These are phyloP conservation scores for Geranium incanum DNA, from an alignment of 441 rosid species.

Conservation along the genomic window DNA sequence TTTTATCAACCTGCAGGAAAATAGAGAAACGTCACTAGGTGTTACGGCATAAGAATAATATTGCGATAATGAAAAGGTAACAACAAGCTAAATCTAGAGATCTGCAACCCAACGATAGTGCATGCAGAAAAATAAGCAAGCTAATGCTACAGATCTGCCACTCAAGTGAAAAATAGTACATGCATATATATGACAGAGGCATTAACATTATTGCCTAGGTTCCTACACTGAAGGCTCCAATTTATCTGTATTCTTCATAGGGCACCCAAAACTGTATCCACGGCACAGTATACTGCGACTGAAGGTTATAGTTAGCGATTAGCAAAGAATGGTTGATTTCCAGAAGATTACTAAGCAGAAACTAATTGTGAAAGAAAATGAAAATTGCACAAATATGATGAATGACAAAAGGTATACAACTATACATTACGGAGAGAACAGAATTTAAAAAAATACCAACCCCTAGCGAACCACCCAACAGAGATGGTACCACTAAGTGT, in stretches of 20 bases:
- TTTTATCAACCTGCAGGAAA: constrained; percentile 67
- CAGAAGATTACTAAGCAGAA: not conserved
- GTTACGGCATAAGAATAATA: constrained; percentile 3
- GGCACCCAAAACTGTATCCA: not conserved
- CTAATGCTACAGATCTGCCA: not conserved
- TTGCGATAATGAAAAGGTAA: constrained; percentile 9
- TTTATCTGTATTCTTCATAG: not conserved
- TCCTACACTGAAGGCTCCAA: not conserved
- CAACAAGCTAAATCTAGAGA: constrained; percentile 3
- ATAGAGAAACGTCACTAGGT: constrained; percentile 1
- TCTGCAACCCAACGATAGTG: too few relatives aligned
- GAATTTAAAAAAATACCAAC: too few relatives aligned
- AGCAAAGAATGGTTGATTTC: not conserved
- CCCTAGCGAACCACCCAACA: not conserved
- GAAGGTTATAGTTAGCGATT: not conserved
- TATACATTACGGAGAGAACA: too few relatives aligned
- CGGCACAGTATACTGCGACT: not conserved
- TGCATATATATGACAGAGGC: not conserved
- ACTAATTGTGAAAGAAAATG: not conserved
- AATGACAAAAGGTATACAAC: not conserved
- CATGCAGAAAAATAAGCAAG: not conserved
- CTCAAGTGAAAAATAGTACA: not conserved
- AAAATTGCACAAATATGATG: not conserved
- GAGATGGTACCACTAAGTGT: not conserved
- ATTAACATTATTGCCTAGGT: not conserved